phyloP scores from a whole-genome alignment of 768 basidiomycete species.

The Suillus lakei region DNA sequence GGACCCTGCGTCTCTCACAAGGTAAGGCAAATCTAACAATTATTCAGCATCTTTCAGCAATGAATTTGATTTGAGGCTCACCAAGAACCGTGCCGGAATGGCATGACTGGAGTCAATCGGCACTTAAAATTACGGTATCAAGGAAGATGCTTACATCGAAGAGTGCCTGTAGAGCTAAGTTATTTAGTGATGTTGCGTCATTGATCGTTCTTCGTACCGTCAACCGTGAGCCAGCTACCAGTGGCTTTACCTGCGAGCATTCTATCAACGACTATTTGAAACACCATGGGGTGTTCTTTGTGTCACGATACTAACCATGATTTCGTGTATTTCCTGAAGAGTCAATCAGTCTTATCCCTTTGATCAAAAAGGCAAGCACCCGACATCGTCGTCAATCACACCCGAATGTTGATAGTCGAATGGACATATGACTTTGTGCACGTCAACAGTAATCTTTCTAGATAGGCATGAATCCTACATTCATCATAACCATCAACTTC shows the following conservation, averaged over 20 bases:
- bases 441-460: not conserved
- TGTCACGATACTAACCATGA: not conserved
- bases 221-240: slow-evolving; percentile 3
- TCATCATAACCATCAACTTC: slow-evolving; percentile 8
- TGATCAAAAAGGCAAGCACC: not conserved
- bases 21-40: slow-evolving; percentile 4
- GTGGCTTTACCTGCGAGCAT: not conserved
- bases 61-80: not conserved
- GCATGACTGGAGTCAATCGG: not conserved
- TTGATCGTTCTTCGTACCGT: not conserved
- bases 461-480: not conserved
- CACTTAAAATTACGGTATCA: not conserved
- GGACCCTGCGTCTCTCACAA: not conserved
- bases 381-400: slow-evolving; percentile 1
- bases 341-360: not conserved
- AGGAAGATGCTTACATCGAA: not conserved
- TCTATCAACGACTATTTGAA: not conserved
- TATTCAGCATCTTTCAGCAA: not conserved
- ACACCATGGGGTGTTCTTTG: not conserved
- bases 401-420: slow-evolving; percentile 2
- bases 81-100: slow-evolving; percentile 7
- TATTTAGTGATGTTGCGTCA: not conserved
- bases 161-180: not conserved
- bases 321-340: slow-evolving; percentile 2
- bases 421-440: slow-evolving; percentile 1